These are phyloP conservation scores for Kodamaea kakaduensis DNA, from an alignment of 805 yeast genomes.

Conservation along the genomic window DNA sequence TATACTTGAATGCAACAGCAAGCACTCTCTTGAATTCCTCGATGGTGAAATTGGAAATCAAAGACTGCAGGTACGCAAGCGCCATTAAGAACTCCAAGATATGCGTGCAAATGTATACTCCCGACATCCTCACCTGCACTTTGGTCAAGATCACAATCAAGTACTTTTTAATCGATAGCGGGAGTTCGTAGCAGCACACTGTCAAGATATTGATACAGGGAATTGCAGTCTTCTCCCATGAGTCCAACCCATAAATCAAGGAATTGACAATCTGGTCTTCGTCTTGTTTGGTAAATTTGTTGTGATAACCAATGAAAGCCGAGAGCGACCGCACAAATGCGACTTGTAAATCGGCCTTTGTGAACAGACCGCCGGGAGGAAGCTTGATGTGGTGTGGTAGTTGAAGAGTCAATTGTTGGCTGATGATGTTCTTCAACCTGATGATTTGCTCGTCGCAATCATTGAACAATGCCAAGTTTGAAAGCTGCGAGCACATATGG, in stretches of 20 bases:
- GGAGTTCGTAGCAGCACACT: constrained; percentile 77
- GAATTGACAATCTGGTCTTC: constrained; percentile 63
- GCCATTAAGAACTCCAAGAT: constrained; percentile 71
- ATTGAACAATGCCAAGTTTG: constrained; percentile 52
- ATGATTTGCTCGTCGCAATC: constrained; percentile 38
- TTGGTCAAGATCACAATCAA: constrained; percentile 66
- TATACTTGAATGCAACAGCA: constrained; percentile 77
- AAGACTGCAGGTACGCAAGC: constrained; percentile 58
- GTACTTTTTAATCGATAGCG: constrained; percentile 65
- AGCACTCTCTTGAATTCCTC: constrained; percentile 79
- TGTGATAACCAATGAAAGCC: constrained; percentile 57
- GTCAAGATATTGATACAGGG: constrained; percentile 75
- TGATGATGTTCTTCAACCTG: constrained; percentile 43
- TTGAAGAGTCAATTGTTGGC: constrained; percentile 55
- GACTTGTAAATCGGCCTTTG: constrained; percentile 62
- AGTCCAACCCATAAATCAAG: constrained; percentile 55
- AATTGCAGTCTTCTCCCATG: constrained; percentile 76
- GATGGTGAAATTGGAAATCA: constrained; percentile 66
- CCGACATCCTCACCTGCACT: constrained; percentile 70
- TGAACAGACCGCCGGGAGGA: constrained; percentile 35
- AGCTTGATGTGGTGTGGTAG: constrained; percentile 37
- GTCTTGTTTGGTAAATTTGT: constrained; percentile 48
- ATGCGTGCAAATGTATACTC: constrained; percentile 64
- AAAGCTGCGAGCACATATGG: constrained; percentile 67
- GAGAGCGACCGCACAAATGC: constrained; percentile 61